These are phyloP conservation scores for Rehmannia glutinosa DNA, from an alignment of 257 asterid genomes.

Conservation along the genomic window DNA sequence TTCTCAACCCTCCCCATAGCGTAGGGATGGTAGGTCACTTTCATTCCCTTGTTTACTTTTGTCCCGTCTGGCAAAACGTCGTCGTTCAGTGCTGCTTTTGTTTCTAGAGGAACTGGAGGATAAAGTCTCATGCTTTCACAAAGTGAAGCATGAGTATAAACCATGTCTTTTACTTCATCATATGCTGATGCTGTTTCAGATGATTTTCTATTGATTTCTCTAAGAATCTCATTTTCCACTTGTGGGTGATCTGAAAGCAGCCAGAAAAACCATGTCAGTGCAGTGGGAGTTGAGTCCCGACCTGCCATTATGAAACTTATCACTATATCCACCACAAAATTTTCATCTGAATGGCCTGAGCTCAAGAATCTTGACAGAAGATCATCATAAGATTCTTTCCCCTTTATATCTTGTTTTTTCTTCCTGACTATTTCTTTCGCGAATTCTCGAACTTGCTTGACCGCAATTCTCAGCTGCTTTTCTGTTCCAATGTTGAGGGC, in stretches of 20 bases:
- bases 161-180: constrained; percentile 55
- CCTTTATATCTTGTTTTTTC: constrained; percentile 29
- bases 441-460: constrained; percentile 31
- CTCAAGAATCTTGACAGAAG: constrained; percentile 48
- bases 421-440: constrained; percentile 35
- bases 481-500: constrained; percentile 44
- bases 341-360: constrained; percentile 45
- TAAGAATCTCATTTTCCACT: constrained; percentile 37
- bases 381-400: constrained; percentile 39
- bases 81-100: constrained; percentile 33
- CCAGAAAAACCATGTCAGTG: constrained; percentile 75
- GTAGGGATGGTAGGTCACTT: constrained; percentile 48
- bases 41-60: constrained; percentile 39
- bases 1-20: constrained; percentile 66
- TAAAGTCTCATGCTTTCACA: constrained; percentile 65
- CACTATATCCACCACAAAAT: constrained; percentile 48
- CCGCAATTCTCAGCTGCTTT: constrained; percentile 22
- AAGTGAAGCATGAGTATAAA: constrained; percentile 52
- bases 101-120: constrained; percentile 61
- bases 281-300: constrained; percentile 63
- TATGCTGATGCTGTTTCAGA: constrained; percentile 13
- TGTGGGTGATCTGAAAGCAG: constrained; percentile 23
- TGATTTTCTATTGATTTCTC: constrained; percentile 22
- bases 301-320: constrained; percentile 72
- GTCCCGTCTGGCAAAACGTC: constrained; percentile 70